Base-by-base conservation (phyloP, 371 early-diverging fungal species). In the Mortierella sp. region DNA sequence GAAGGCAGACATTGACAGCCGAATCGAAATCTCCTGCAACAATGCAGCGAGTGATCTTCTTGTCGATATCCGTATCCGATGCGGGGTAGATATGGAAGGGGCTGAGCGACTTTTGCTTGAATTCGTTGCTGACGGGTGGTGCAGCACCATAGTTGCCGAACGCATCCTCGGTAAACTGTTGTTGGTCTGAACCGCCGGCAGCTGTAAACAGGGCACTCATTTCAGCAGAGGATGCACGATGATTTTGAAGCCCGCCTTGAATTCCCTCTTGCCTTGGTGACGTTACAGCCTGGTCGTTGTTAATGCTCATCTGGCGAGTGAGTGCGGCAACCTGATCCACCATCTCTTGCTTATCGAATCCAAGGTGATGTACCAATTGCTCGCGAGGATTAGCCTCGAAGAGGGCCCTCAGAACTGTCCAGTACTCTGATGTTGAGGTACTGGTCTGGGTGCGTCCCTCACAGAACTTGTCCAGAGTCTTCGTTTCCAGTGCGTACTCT, bases 11-110 rank as follows among this genome's bases (percentile, higher is more conserved):
- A 27, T 90, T 81, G 13, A 96, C 96, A 19, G 97, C 98, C 1
- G 92, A 85, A 65, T 92, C 92, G 74, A 95, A 96, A 78, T 97
- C 95, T 56, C 97, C 97, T 31, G 94, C 78, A 4, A 96, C 84
- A 39, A 97, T 80, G 7, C 94, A 86, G 22, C 89, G 87, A 16
- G 94, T 96, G 61, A 98, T 91, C 60, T 93, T 77, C 25, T 83
- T 80, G 65, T 97, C 95, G 14, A 88, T 85, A 34, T 91, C 93
- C 2, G 85, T 79, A 29, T 88, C 83, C 21, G 71, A 69, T 1
- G 81, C 70, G 19, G 90, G 79, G 57, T 86, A 92, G 37, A 91
- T 78, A 19, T 84, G 77, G 67, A 92, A 85, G 14, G 91, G 89
- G 27, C n/a, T 62, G 3, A 74, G 78, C 12, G 71, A 72, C 48